Evolutionary conservation across 176 grass and related monocot genomes (phyloP).

Genomic region (Aegilops sharonensis): DNA sequence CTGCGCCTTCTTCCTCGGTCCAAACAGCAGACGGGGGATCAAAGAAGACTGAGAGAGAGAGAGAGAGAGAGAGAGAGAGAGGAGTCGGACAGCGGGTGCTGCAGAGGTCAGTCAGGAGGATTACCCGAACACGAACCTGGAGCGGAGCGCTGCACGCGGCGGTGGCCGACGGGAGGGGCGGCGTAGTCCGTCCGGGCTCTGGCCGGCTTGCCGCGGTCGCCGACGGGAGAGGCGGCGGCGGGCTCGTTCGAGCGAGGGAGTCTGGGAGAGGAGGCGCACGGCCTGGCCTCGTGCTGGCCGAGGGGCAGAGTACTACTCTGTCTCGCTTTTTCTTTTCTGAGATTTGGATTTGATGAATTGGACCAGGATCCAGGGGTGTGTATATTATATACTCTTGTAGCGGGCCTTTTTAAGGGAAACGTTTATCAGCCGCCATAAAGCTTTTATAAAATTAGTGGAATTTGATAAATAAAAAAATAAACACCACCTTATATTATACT

Average conservation of each 20-base stretch:
- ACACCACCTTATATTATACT: no score
- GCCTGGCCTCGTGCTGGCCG: not conserved
- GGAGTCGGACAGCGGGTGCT: not conserved
- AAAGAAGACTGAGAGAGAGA: no score
- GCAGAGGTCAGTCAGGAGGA: not conserved
- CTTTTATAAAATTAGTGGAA: no score
- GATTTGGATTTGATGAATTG: not conserved
- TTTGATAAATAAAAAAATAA: no score
- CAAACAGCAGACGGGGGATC: not conserved
- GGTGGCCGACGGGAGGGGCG: not conserved
- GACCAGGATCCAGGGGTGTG: no score
- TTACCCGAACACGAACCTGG: not conserved
- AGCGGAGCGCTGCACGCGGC: not conserved
- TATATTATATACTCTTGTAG: no score
- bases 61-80: no score
- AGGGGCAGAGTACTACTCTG: not conserved
- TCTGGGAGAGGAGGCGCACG: not conserved
- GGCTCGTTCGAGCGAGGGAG: not conserved
- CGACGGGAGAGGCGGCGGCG: not conserved
- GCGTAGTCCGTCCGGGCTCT: no score
- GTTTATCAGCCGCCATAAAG: no score
- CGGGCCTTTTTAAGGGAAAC: no score
- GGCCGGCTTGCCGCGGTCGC: not conserved
- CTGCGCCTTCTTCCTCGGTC: not conserved
- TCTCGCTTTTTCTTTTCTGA: not conserved